Base-by-base conservation (phyloP, 768 basidiomycete genomes). In the Suillus lakei region DNA sequence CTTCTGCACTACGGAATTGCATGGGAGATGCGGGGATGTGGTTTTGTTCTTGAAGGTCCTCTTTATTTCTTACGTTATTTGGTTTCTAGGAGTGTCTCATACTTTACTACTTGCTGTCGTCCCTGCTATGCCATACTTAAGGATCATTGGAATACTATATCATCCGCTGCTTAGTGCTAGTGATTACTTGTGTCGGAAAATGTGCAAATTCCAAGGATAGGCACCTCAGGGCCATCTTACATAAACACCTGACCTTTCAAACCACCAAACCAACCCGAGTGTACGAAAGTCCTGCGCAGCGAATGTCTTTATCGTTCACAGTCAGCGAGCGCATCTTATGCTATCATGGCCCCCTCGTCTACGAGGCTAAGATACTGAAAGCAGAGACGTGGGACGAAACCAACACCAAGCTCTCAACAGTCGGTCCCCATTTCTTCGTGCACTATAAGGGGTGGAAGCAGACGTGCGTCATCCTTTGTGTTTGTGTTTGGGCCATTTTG, bases 391-490 rank as follows among this genome's bases (percentile, higher is more conserved):
- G 88, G 79, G 87, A 89, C 65, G 89, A 91, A 70, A 77, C 82
- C 21, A 88, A 82, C 62, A 85, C 89, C 1, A 82, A 86, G 48
- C 83, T 86, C 6, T 87, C 88, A 7, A 75, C 78, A 12, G 76
- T 85, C 3, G 97, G 96, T 7, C 86, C 88, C 4, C 94, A 97
- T 71, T 98, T 94, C 78, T 90, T 92, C 66, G 96, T 99, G 44
- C 98, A 99, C 77, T 99, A 99, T 84, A 98, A 98, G 78, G 98
- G 98, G 10, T 99, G 98, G 98, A 99, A 98, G 76, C 92, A 95
- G 77, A 96, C 94, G 95, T 96, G 74, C 69, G 87, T 81, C 26
- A 12, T 30, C 38, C 50, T 16, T 51, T 41, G 15, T 38, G 0
- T n/a, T 59, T 51, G 26, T 28, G 2, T 55, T 46, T 60, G 38